Percentiles rank a stretch among this genome's conserved stretches.
These are phyloP conservation scores for Gossypium stocksii DNA, from an alignment of 345 rosid species.

Conservation along the genomic window DNA sequence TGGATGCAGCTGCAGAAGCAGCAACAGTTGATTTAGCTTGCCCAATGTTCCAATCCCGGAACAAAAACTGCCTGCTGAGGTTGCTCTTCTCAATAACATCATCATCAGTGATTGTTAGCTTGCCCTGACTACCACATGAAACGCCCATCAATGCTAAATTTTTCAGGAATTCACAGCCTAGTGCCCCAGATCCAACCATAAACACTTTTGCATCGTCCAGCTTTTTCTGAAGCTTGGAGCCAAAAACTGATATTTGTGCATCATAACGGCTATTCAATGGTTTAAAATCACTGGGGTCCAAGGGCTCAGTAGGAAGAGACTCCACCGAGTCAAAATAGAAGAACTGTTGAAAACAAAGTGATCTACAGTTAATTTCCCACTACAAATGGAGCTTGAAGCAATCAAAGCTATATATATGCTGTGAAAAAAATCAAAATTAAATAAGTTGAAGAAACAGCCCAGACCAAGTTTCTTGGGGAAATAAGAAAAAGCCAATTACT, in stretches of 20 bases:
- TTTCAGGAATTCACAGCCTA: slow-evolving; percentile 7
- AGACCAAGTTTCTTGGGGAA: background rate
- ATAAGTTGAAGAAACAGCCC: background rate
- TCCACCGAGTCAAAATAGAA: slow-evolving; percentile 5
- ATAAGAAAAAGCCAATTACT: background rate
- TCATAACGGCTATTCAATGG: background rate
- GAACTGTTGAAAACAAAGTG: background rate
- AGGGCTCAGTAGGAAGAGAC: background rate
- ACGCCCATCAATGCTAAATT: slow-evolving; percentile 1
- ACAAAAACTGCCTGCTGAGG: slow-evolving; percentile 13
- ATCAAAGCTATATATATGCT: background rate
- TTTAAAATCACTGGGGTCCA: slow-evolving; percentile 1
- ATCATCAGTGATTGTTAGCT: slow-evolving; percentile 1
- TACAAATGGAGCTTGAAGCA: background rate
- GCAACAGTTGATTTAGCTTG: slow-evolving; percentile 11
- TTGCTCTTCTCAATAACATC: slow-evolving; percentile 7
- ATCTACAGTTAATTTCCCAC: background rate
- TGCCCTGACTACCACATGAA: background rate
- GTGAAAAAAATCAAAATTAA: background rate
- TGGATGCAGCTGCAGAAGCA: slow-evolving; percentile 5
- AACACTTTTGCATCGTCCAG: background rate
- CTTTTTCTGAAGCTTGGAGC: background rate
- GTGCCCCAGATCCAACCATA: background rate
- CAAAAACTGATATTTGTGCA: slow-evolving; percentile 1
- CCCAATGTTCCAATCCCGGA: slow-evolving; percentile 11